Conservation (phyloP, 2,329 filamentous ascomycete species). For the Tolypocladium amazonense region DNA sequence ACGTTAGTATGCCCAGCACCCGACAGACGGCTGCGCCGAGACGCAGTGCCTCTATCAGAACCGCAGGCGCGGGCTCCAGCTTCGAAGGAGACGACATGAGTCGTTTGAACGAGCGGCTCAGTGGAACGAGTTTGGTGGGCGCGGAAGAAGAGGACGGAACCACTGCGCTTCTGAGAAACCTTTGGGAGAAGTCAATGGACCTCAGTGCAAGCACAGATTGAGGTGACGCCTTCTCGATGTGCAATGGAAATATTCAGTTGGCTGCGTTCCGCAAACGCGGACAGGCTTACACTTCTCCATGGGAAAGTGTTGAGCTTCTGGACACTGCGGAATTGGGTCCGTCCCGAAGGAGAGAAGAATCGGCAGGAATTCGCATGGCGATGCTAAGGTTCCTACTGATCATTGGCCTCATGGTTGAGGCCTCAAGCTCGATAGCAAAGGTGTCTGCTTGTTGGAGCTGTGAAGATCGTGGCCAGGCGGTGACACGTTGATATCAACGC, state of each 20-base stretch:
- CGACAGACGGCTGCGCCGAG: conserved; percentile 19
- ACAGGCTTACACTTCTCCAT: not conserved
- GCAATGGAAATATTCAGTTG: not conserved
- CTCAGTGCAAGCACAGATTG: conserved; percentile 37
- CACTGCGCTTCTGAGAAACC: conserved; percentile 39
- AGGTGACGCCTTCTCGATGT: not conserved
- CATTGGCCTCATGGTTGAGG: not conserved
- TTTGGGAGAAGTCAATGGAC: conserved; percentile 53
- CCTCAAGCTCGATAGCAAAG: not conserved
- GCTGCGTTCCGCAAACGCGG: too few species aligned
- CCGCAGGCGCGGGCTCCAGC: conserved; percentile 30
- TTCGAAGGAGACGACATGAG: conserved; percentile 34
- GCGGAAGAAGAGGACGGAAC: conserved; percentile 41
- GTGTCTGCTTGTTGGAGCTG: not conserved
- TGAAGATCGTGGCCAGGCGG: not conserved
- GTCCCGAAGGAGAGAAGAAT: not conserved
- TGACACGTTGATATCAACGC: not conserved
- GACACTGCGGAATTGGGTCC: not conserved
- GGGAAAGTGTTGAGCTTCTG: not conserved
- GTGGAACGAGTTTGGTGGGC: conserved; percentile 38
- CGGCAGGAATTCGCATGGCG: not conserved
- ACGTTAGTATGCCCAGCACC: conserved; percentile 25
- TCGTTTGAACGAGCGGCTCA: conserved; percentile 30
- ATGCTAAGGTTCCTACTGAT: not conserved
- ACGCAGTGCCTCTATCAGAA: conserved; percentile 24